phyloP scores from a whole-genome alignment of 306 rosid genomes.

The Ochetophila trinervis region DNA sequence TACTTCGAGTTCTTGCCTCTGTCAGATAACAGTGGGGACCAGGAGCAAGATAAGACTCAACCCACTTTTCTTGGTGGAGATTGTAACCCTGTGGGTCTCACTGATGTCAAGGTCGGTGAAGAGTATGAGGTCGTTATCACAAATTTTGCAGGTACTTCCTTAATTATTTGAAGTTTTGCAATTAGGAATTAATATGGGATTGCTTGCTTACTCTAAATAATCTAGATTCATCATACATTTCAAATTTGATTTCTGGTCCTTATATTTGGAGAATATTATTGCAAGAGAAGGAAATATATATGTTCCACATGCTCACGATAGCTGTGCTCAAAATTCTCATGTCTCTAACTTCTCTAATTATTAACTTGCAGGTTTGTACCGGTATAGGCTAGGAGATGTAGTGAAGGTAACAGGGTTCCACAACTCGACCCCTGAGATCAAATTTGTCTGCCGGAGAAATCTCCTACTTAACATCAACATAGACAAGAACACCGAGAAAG shows the following conservation, averaged over 20 bases:
- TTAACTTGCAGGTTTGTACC: slow-evolving; percentile 53
- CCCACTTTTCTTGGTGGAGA: slow-evolving; percentile 20
- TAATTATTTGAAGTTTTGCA: not conserved
- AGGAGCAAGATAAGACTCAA: slow-evolving; percentile 3
- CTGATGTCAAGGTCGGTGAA: slow-evolving; percentile 61
- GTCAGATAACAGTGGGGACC: slow-evolving; percentile 12
- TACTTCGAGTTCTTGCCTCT: slow-evolving; percentile 77
- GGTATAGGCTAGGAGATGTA: slow-evolving; percentile 71
- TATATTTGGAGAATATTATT: too few relatives aligned
- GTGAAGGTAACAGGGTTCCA: slow-evolving; percentile 70
- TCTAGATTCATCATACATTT: too few relatives aligned
- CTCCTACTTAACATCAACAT: slow-evolving; percentile 63
- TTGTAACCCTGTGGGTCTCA: slow-evolving; percentile 47
- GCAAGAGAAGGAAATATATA: too few relatives aligned
- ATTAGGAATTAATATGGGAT: not conserved
- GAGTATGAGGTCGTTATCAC: slow-evolving; percentile 61
- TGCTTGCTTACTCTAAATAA: not conserved
- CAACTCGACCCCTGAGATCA: slow-evolving; percentile 68
- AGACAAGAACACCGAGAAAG: slow-evolving; percentile 75
- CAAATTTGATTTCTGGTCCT: too few relatives aligned
- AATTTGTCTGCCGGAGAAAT: slow-evolving; percentile 52
- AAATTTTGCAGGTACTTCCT: slow-evolving; percentile 61
- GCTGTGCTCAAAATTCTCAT: too few relatives aligned
- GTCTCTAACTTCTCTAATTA: not conserved
- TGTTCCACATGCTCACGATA: too few relatives aligned